Base-by-base conservation (phyloP, 2,329 filamentous ascomycete species). In the Drechslerella dactyloides region DNA sequence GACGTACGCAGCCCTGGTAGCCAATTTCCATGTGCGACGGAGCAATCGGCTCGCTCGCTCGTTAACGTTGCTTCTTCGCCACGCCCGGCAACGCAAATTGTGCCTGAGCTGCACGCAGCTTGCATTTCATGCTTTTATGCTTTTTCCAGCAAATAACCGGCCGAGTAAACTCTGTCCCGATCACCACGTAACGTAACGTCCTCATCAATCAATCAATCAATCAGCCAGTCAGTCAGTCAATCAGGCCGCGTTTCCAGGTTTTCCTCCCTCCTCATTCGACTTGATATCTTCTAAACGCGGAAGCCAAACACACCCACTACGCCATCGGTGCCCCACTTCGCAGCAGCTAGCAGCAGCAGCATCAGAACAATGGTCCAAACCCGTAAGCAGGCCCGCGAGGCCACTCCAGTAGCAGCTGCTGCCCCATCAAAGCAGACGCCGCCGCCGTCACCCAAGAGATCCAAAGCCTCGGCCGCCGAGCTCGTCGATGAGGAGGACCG, bases 401-500 rank as follows among this genome's bases (percentile, higher is more conserved):
- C 65, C 23, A 42, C 68, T 21, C 56, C 44, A 19, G 56, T 68
- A 21, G 66, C 59, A 61, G 73, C 33, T 50, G 74, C 2, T 53
- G 65, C 46, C 21, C 61, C 42, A 8, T 59, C 59, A 50, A 68
- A 46, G 68, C 70, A 24, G 40, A 24, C 60, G 4, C 48, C 74
- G 48, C 70, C 30, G 40, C 30, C 60, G 6, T 52, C 74, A 42
- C 56, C 56, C 24, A 51, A 33, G 42, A 63, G 58, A 58, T 33
- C 50, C 21, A 63, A 62, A 24, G 27, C 8, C 8, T 37, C 63
- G 17, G 51, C 48, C 59, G 40, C 50, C 44, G 23, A 15, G 66
- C 21, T 62, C 30, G 40, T 75, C 54, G 40, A 70, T 52, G 65
- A 73, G 30, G 54, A 76, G 35, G 69, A 77, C 10, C 65, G 75